Evolutionary conservation across 768 basidiomycete species (phyloP), one percentile per base, ranked within the genome.

Genomic region (Imleria badia): DNA sequence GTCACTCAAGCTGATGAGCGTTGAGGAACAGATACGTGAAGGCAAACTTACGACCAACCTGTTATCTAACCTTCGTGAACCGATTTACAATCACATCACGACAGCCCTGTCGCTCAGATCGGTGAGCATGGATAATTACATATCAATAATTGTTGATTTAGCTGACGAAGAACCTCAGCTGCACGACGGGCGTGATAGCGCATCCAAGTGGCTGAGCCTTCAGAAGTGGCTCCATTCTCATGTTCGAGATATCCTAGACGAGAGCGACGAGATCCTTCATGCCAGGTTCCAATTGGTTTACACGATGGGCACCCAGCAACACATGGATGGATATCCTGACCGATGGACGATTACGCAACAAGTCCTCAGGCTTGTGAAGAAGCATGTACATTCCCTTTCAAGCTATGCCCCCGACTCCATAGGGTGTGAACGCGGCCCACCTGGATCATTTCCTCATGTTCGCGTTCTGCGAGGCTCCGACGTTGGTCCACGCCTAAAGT

Each of bases 1-100:
- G 2, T 82, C 81, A 0, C 76, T 76, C 53, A 70, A 73, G 52
- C 64, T 82, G 34, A 74, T 75, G 73, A 67, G 68, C 0, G 57
- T 80, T 12, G 73, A 81, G 29, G 51, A 50, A 34, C 59, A 64
- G n/a, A 50, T 71, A 13, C 26, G 19, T 15, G 6, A 23, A 31
- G 2, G 19, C 8, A 29, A 33, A 4, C 3, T 46, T 5, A 49
- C 47, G 17, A 54, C 64, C 3, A 23, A 46, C n/a, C 31, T 3
- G 20, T 54, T 73, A 30, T 42, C 69, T 22, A 52, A 60, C 22
- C 26, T 12, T 30, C 48, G 7, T 9, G 31, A 22, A 45, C 5
- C 14, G 1, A 29, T 56, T 8, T 39, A 9, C n/a, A 33, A 38
- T 3, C 12, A 31, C 2, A 26, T 50, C 3, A 5, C 3, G 15